Conservation (phyloP, 192 early-diverging fungal species). For the Irineochytrium annulatum region DNA sequence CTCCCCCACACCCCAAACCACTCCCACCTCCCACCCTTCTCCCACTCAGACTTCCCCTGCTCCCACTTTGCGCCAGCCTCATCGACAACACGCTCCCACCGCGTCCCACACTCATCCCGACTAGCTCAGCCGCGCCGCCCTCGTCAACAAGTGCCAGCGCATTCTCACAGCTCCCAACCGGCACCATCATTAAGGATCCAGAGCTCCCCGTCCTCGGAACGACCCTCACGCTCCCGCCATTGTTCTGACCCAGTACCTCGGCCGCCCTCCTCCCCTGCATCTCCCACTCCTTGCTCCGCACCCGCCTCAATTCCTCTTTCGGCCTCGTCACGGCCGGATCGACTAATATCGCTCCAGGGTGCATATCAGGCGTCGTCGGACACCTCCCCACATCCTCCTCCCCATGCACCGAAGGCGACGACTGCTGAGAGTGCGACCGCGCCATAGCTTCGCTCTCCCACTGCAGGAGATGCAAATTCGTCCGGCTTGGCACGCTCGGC, state of each 20-base stretch:
- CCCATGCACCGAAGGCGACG: neutral
- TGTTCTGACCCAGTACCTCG: conserved; percentile 1
- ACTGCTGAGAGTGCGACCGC: neutral
- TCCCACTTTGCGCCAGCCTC: too few relatives aligned
- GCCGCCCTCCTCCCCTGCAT: neutral
- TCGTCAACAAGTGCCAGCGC: too few relatives aligned
- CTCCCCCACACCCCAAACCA: too few relatives aligned
- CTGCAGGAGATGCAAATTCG: neutral
- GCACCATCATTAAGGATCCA: too few relatives aligned
- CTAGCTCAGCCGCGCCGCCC: too few relatives aligned
- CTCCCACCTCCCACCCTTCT: too few relatives aligned
- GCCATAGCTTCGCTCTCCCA: neutral
- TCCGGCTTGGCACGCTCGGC: neutral
- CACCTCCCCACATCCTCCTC: neutral
- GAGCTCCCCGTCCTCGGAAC: too few relatives aligned
- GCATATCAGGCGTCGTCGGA: neutral
- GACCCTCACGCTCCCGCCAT: too few relatives aligned
- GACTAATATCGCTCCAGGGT: neutral
- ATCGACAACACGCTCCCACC: too few relatives aligned
- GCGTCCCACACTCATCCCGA: too few relatives aligned
- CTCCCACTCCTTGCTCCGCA: neutral
- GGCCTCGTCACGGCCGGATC: neutral
- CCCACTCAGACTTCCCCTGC: too few relatives aligned
- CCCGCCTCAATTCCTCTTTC: neutral
- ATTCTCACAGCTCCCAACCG: too few relatives aligned